Conservation (phyloP, 352 stramenopile genomes). For the Pythium pyrilobum region DNA sequence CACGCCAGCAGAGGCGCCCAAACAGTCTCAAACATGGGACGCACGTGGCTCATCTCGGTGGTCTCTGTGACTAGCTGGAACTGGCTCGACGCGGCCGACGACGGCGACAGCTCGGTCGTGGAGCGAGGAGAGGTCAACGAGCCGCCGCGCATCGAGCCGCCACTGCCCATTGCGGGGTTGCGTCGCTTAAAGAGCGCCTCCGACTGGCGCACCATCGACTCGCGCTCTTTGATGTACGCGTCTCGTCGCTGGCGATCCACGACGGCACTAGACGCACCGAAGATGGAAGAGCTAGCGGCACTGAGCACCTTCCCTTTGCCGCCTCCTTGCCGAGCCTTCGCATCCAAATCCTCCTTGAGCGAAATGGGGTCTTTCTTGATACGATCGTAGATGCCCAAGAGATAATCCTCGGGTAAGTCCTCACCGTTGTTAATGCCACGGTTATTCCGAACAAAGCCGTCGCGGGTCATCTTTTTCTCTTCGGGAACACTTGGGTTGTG, state of each 20-base stretch:
- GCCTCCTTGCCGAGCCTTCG: slow-evolving; percentile 24
- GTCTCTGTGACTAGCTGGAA: slow-evolving; percentile 69
- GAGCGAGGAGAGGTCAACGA: slow-evolving; percentile 14
- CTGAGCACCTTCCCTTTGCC: slow-evolving; percentile 20
- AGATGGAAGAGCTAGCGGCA: slow-evolving; percentile 39
- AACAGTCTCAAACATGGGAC: slow-evolving; percentile 98
- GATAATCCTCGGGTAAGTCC: slow-evolving; percentile 92
- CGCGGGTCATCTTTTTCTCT: slow-evolving; percentile 97
- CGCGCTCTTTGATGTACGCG: slow-evolving; percentile 78
- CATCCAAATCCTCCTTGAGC: slow-evolving; percentile 95
- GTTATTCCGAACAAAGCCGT: slow-evolving; percentile 97
- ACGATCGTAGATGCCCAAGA: slow-evolving; percentile 94
- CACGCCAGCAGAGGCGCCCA: slow-evolving; percentile 96
- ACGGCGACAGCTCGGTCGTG: neutral
- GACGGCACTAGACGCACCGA: slow-evolving; percentile 49
- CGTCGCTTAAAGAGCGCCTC: slow-evolving; percentile 74
- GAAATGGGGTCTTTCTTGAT: slow-evolving; percentile 96
- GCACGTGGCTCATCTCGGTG: slow-evolving; percentile 72
- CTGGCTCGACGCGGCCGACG: slow-evolving; percentile 13
- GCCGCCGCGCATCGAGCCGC: slow-evolving; percentile 6
- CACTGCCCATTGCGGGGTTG: slow-evolving; percentile 24
- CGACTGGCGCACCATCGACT: slow-evolving; percentile 77
- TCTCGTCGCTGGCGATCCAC: slow-evolving; percentile 70
- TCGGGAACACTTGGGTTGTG: slow-evolving; percentile 98
- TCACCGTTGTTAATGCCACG: slow-evolving; percentile 95